Conservation (phyloP, 1,284 basidiomycete genomes). For the Leccinum pachyderme region DNA sequence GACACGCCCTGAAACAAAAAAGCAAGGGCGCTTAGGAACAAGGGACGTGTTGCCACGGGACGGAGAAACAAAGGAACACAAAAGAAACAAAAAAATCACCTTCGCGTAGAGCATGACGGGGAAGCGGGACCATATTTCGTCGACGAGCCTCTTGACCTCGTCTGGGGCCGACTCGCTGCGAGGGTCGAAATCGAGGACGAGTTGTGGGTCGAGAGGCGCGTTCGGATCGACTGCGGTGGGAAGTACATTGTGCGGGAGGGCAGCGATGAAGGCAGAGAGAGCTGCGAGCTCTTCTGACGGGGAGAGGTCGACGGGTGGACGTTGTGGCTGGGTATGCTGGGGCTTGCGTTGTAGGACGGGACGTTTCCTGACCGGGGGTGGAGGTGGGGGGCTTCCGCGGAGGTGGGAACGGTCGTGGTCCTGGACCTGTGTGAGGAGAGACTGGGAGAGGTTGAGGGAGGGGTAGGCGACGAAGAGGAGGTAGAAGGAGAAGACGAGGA, state of each 20-base stretch:
- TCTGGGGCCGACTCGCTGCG: slow-evolving; percentile 52
- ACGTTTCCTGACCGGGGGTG: slow-evolving; percentile 1
- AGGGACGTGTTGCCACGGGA: neutral
- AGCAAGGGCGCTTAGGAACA: neutral
- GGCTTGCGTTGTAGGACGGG: slow-evolving; percentile 30
- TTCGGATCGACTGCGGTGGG: slow-evolving; percentile 65
- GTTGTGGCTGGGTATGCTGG: slow-evolving; percentile 21
- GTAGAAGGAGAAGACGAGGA: slow-evolving; percentile 51
- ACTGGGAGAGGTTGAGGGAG: slow-evolving; percentile 37
- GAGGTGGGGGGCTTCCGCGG: slow-evolving; percentile 15
- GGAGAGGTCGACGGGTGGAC: slow-evolving; percentile 46
- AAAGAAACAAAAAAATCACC: neutral
- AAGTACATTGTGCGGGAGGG: slow-evolving; percentile 76
- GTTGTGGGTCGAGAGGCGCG: slow-evolving; percentile 69
- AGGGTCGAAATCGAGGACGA: slow-evolving; percentile 83
- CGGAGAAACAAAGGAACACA: slow-evolving; percentile 8
- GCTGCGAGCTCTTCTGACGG: slow-evolving; percentile 73
- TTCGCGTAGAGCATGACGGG: slow-evolving; percentile 65
- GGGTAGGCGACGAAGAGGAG: slow-evolving; percentile 51
- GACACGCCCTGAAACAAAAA: neutral
- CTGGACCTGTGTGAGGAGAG: slow-evolving; percentile 35
- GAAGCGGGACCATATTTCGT: slow-evolving; percentile 68
- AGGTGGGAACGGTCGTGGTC: slow-evolving; percentile 21
- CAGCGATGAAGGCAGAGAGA: slow-evolving; percentile 74
- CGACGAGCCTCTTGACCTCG: slow-evolving; percentile 55